Conservation (phyloP, 129 eudicot species). For the Heracleum sosnowskyi region DNA sequence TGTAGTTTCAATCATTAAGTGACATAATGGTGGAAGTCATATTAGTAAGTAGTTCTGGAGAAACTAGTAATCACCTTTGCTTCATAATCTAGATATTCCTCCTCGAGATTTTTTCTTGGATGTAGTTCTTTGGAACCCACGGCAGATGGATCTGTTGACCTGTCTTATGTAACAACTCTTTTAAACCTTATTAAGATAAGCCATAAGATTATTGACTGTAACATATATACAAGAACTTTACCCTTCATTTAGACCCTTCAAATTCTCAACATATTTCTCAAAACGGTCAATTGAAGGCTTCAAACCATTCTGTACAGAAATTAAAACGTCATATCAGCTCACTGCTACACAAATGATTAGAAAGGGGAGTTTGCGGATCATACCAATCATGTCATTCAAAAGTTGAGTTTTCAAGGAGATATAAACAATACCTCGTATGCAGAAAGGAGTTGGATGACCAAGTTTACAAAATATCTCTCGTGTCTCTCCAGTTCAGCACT, state of each 20-base stretch:
- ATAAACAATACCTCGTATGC: slow-evolving; percentile 56
- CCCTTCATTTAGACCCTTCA: slow-evolving; percentile 67
- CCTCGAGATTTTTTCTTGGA: slow-evolving; percentile 80
- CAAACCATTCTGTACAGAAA: slow-evolving; percentile 53
- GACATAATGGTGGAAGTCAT: not conserved
- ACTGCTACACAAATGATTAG: not conserved
- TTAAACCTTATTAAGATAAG: slow-evolving; percentile 9
- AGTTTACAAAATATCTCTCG: slow-evolving; percentile 64
- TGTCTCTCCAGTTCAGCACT: slow-evolving; percentile 84
- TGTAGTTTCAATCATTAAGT: not conserved
- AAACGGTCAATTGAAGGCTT: slow-evolving; percentile 71
- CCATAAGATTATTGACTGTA: no score
- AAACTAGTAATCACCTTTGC: slow-evolving; percentile 49
- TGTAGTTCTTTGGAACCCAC: slow-evolving; percentile 39
- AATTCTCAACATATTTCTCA: slow-evolving; percentile 62
- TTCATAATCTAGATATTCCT: slow-evolving; percentile 86
- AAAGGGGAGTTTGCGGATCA: not conserved
- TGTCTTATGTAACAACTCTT: slow-evolving; percentile 10
- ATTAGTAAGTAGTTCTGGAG: not conserved
- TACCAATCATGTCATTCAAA: not conserved
- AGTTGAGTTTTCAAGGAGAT: not conserved
- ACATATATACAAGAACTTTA: slow-evolving; percentile 20
- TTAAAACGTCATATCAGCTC: not conserved
- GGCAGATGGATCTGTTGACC: slow-evolving; percentile 36
- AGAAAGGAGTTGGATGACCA: slow-evolving; percentile 70